Conservation (phyloP, 1,284 basidiomycete genomes). For the Moesziomyces sp. region DNA sequence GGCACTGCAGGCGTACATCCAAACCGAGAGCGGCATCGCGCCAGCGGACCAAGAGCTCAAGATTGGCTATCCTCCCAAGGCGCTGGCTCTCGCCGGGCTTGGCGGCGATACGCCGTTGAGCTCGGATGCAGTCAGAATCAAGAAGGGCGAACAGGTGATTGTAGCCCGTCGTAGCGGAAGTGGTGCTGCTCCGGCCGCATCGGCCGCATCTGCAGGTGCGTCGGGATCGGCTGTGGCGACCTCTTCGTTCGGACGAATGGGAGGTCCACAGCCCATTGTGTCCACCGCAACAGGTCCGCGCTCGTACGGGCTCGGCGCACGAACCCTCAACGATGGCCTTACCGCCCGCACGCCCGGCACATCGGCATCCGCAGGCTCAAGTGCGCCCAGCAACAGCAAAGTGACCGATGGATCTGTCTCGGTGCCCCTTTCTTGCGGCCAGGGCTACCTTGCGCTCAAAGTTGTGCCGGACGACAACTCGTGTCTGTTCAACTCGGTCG, state of each 20-base stretch:
- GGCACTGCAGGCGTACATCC: slow-evolving; percentile 25
- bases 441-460: slow-evolving; percentile 27
- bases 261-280: slow-evolving; percentile 20
- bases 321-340: slow-evolving; percentile 23
- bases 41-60: slow-evolving; percentile 40
- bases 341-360: slow-evolving; percentile 10
- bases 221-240: not conserved
- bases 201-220: not conserved
- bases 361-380: not conserved
- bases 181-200: not conserved
- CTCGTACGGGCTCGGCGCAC: slow-evolving; percentile 20
- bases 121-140: slow-evolving; percentile 14
- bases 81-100: slow-evolving; percentile 6
- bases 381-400: not conserved
- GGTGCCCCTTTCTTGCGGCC: slow-evolving; percentile 10
- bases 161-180: slow-evolving; percentile 15
- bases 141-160: slow-evolving; percentile 44
- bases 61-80: slow-evolving; percentile 44
- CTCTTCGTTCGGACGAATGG: slow-evolving; percentile 18
- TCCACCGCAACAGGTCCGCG: slow-evolving; percentile 20
- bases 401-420: slow-evolving; percentile 28
- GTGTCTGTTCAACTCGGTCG: slow-evolving; percentile 54
- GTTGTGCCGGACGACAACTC: slow-evolving; percentile 59
- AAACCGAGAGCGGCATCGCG: slow-evolving; percentile 17
- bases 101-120: slow-evolving; percentile 3